phyloP scores from a whole-genome alignment of 2,329 filamentous ascomycete genomes.

The Macroventuria anomochaeta region DNA sequence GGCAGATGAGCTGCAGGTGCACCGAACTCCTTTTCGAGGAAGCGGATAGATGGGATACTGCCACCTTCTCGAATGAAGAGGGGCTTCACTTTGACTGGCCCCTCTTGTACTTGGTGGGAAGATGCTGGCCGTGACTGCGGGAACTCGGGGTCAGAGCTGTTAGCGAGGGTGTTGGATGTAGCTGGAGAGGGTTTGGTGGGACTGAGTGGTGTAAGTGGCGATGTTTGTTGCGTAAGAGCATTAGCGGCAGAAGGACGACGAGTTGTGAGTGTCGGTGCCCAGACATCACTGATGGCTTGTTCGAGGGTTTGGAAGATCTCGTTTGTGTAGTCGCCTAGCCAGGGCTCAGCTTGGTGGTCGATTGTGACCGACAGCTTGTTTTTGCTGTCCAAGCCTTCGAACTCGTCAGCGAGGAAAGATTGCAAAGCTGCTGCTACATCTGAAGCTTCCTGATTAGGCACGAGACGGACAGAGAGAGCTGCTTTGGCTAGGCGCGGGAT shows the following conservation, averaged over 20 bases:
- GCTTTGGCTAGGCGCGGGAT: conserved; percentile 90
- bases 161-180: conserved; percentile 60
- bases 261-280: conserved; percentile 64
- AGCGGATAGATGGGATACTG: conserved; percentile 91
- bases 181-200: conserved; percentile 48
- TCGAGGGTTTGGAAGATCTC: conserved; percentile 90
- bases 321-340: conserved; percentile 91
- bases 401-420: conserved; percentile 72
- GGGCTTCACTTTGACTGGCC: conserved; percentile 60
- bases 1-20: conserved; percentile 92
- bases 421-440: conserved; percentile 73
- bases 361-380: conserved; percentile 84
- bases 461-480: conserved; percentile 86
- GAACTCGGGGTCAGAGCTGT: conserved; percentile 33
- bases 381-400: conserved; percentile 75
- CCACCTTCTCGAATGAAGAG: conserved; percentile 96
- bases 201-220: conserved; percentile 18
- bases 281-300: conserved; percentile 81
- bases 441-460: conserved; percentile 88
- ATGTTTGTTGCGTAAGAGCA: neutral
- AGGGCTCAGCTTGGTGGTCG: conserved; percentile 92
- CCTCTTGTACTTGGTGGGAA: neutral
- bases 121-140: neutral
- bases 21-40: conserved; percentile 90
- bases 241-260: conserved; percentile 14